Conservation (phyloP, 2,329 filamentous ascomycete species). For the Orbilia quercus region DNA sequence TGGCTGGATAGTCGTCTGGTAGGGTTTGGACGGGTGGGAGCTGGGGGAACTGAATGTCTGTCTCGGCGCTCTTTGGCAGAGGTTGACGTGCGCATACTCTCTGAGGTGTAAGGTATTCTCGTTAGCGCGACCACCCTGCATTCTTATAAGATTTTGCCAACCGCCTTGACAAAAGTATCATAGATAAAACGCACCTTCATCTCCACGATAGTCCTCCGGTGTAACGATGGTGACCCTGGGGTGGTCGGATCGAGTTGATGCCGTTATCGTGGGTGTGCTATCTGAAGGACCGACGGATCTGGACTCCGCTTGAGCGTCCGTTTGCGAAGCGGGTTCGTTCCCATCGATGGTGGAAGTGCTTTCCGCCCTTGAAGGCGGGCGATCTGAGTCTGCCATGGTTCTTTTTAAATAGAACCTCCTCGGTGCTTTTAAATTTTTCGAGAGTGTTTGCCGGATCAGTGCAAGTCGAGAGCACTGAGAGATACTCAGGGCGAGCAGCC, state of each 20-base stretch:
- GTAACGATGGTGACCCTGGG: conserved; percentile 46
- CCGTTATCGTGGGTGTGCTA: conserved; percentile 36
- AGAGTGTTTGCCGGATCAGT: conserved; percentile 19
- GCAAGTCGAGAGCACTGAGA: conserved; percentile 5
- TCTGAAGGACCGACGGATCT: conserved; percentile 22
- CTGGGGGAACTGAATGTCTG: conserved; percentile 18
- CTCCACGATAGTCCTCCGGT: conserved; percentile 45
- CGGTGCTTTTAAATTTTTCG: conserved; percentile 3
- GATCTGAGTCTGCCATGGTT: conserved; percentile 43
- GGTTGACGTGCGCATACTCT: conserved; percentile 36
- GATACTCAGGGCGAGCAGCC: neutral
- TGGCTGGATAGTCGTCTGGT: conserved; percentile 37
- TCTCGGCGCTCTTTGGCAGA: conserved; percentile 39
- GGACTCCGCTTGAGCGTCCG: neutral
- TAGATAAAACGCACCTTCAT: conserved; percentile 39
- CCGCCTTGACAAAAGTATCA: neutral
- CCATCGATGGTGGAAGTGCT: conserved; percentile 29
- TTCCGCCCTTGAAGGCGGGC: conserved; percentile 35
- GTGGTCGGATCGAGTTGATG: conserved; percentile 34
- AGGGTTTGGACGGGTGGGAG: conserved; percentile 28
- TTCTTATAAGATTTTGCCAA: neutral
- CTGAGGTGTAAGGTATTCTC: conserved; percentile 4
- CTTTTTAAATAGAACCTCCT: conserved; percentile 10
- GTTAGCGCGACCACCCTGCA: conserved; percentile 16
- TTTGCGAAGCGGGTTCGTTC: neutral